Evolutionary conservation across 352 stramenopile genomes (phyloP).

Genomic region (Elongisporangium undulatum): DNA sequence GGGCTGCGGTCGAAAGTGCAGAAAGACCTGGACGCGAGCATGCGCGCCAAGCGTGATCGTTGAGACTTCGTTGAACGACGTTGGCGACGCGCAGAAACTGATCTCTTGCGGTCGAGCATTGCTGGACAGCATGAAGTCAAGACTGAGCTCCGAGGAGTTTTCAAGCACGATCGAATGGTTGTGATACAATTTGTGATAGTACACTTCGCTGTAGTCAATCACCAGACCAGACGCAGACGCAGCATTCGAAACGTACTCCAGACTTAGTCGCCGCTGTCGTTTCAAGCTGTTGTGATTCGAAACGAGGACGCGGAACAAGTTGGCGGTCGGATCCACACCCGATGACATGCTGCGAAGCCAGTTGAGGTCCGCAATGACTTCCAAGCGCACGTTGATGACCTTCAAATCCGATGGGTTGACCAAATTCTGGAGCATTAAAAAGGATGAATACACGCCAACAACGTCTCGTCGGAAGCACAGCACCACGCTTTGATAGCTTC

Average conservation of each 20-base stretch:
- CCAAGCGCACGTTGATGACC: constrained; percentile 80
- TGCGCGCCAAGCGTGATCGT: constrained; percentile 70
- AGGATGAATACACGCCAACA: constrained; percentile 83
- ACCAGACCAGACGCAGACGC: constrained; percentile 30
- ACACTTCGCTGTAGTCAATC: constrained; percentile 85
- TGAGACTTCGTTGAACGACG: constrained; percentile 79
- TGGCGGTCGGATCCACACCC: constrained; percentile 53
- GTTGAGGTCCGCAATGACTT: constrained; percentile 86
- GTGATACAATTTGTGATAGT: constrained; percentile 87
- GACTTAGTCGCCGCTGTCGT: constrained; percentile 50
- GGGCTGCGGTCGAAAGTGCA: constrained; percentile 81
- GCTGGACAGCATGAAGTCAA: constrained; percentile 86
- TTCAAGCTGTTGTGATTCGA: constrained; percentile 66
- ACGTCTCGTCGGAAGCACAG: constrained; percentile 78
- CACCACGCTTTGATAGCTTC: constrained; percentile 82
- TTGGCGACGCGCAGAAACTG: constrained; percentile 79
- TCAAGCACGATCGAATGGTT: constrained; percentile 89
- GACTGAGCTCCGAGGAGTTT: constrained; percentile 75
- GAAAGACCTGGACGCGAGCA: constrained; percentile 74
- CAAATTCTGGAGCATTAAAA: constrained; percentile 83
- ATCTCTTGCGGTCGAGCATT: constrained; percentile 76
- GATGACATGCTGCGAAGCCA: constrained; percentile 79
- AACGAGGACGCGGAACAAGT: constrained; percentile 85
- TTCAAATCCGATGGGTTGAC: constrained; percentile 81
- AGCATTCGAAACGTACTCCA: constrained; percentile 19